Conservation (phyloP, 2,329 filamentous ascomycete genomes). For the Orbilia brochopaga region DNA sequence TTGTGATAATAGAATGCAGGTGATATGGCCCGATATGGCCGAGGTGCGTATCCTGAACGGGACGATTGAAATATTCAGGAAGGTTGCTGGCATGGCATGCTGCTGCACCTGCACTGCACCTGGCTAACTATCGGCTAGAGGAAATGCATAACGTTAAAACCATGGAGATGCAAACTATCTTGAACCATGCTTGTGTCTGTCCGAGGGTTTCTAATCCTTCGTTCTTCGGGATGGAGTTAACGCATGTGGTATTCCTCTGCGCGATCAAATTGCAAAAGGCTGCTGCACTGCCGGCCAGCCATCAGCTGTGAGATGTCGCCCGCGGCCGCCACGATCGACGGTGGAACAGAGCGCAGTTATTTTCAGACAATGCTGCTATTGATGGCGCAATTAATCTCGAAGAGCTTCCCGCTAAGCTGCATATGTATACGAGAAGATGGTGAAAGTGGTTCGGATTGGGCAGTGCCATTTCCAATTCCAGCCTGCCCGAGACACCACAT, state of each 20-base stretch:
- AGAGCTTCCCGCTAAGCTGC: slow-evolving; percentile 40
- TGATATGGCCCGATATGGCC: slow-evolving; percentile 46
- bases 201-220: background rate
- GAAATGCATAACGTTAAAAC: slow-evolving; percentile 13
- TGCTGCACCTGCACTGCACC: slow-evolving; percentile 39
- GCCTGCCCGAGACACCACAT: slow-evolving; percentile 7
- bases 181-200: background rate
- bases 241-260: slow-evolving; percentile 3
- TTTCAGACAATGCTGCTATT: slow-evolving; percentile 47
- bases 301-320: slow-evolving; percentile 14
- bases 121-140: slow-evolving; percentile 13
- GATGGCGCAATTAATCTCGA: slow-evolving; percentile 44
- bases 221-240: slow-evolving; percentile 33
- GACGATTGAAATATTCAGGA: slow-evolving; percentile 32
- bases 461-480: slow-evolving; percentile 35
- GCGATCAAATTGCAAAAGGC: background rate
- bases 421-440: slow-evolving; percentile 29
- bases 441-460: slow-evolving; percentile 24
- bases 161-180: background rate
- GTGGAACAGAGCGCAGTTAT: slow-evolving; percentile 50
- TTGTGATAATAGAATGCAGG: slow-evolving; percentile 42
- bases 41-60: slow-evolving; percentile 41
- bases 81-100: background rate
- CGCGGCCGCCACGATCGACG: too few relatives aligned
- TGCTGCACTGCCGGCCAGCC: slow-evolving; percentile 16